Evolutionary conservation across 2,329 filamentous ascomycete species (phyloP), one percentile per base, ranked within the genome.

Genomic region (Epichloe sibirici): DNA sequence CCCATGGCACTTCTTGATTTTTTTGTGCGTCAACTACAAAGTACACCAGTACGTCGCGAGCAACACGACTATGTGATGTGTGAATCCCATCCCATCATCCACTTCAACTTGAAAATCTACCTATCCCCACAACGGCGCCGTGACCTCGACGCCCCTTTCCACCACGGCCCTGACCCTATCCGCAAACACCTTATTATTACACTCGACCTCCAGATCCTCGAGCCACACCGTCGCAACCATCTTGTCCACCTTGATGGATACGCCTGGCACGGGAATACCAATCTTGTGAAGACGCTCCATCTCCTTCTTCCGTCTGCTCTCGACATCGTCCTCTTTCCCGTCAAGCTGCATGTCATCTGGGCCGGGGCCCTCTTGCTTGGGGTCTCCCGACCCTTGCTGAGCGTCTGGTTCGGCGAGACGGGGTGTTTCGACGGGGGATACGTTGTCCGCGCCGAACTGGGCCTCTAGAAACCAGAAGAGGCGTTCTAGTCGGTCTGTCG

Each of bases 391-490:
- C 9, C 3, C 28, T 3, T 31, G 28, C 28, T 31, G 28, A 9
- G 28, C 28, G 12, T 44, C 43, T 31, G 21, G 23, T 31, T 42
- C 17, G 17, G 34, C 13, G 31, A 54, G 45, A 12, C 48, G 51
- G 55, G 89, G 72, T 63, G 69, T 73, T 40, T 83, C 78, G 58
- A 97, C 86, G 4, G 91, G 90, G 0, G 79, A 75, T 53, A 97
- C 83, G 55, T 88, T 85, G 57, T 93, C 85, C 35, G 81, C 76
- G 56, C 93, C 93, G 64, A 98, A 98, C 67, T 98, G 93, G 3
- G 90, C 88, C 73, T 98, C 93, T 13, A 98, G 83, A 73, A 98
- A 95, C 82, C 95, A 88, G 70, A 94, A 86, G 21, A 98, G 81
- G 37, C 91, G 84, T 57, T 85, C 81, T 42, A 97, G 82, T 42